Conservation (phyloP, 306 rosid genomes). For the Trifolium dubium region DNA sequence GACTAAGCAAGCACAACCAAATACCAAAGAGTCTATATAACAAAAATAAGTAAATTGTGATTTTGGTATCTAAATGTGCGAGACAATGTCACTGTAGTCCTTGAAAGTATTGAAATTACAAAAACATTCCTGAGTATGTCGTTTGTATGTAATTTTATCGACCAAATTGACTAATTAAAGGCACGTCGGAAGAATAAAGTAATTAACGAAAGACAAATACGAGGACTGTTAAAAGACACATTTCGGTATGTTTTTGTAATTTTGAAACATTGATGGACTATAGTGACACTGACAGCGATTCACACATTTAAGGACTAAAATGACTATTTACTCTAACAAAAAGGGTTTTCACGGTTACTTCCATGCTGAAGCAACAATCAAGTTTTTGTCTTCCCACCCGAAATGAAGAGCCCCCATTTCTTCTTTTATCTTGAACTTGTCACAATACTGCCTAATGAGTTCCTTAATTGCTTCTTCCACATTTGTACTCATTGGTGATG, state of each 20-base stretch:
- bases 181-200: not conserved
- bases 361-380: constrained; percentile 94
- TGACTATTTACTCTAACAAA: constrained; percentile 4
- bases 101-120: not conserved
- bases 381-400: constrained; percentile 90
- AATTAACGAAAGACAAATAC: not conserved
- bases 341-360: constrained; percentile 48
- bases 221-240: not conserved
- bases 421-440: constrained; percentile 71
- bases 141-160: not conserved
- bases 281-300: not conserved
- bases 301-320: not conserved
- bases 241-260: not conserved
- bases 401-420: constrained; percentile 83
- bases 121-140: not conserved
- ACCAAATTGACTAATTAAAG: not conserved
- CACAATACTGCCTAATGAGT: constrained; percentile 66
- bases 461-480: constrained; percentile 57
- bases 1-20: constrained; percentile 43
- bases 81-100: not conserved
- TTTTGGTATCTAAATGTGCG: not conserved
- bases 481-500: constrained; percentile 59
- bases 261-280: not conserved
- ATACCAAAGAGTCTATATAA: constrained; percentile 13
- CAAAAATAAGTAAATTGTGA: not conserved